These are phyloP conservation scores for Blastomyces silverae DNA, from an alignment of 2,329 filamentous ascomycete species.

Conservation along the genomic window DNA sequence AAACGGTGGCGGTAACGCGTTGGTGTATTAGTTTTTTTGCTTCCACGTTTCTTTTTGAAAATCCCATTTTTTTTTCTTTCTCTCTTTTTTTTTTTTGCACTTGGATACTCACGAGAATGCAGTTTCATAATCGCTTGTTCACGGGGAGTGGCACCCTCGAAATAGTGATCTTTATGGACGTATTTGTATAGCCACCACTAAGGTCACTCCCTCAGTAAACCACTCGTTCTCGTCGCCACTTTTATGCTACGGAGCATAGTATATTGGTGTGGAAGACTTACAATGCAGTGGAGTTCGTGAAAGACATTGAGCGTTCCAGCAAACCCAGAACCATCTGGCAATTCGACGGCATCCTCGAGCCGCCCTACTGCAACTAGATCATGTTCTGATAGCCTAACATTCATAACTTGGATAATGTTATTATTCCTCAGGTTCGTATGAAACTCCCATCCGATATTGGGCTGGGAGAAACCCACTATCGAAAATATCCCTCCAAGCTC, in stretches of 20 bases:
- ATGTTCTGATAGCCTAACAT: constrained; percentile 5
- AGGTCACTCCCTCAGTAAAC: background rate
- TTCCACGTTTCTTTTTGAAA: too few species aligned
- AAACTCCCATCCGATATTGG: too few species aligned
- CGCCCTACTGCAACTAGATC: constrained; percentile 5
- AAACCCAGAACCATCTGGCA: constrained; percentile 3
- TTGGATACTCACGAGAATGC: constrained; percentile 7
- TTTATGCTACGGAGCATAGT: background rate
- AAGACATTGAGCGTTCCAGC: constrained; percentile 9
- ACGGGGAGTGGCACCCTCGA: constrained; percentile 2
- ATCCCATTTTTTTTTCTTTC: too few species aligned
- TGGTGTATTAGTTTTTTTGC: background rate
- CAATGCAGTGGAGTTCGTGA: constrained; percentile 10
- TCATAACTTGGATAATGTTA: constrained; percentile 5
- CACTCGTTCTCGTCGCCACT: background rate
- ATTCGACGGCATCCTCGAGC: background rate
- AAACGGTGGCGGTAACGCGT: background rate
- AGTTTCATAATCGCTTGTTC: constrained; percentile 7
- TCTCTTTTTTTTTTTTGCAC: background rate
- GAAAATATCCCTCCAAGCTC: constrained; percentile 7
- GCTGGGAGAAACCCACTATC: background rate
- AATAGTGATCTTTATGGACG: constrained; percentile 10
- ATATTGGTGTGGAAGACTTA: background rate
- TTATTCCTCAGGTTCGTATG: background rate
- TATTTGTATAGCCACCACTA: constrained; percentile 9